A percentile compares a stretch with the other conserved stretches of the same genome.
phyloP scores from a whole-genome alignment of 2,329 filamentous ascomycete species.

The Claviceps pazoutovae region DNA sequence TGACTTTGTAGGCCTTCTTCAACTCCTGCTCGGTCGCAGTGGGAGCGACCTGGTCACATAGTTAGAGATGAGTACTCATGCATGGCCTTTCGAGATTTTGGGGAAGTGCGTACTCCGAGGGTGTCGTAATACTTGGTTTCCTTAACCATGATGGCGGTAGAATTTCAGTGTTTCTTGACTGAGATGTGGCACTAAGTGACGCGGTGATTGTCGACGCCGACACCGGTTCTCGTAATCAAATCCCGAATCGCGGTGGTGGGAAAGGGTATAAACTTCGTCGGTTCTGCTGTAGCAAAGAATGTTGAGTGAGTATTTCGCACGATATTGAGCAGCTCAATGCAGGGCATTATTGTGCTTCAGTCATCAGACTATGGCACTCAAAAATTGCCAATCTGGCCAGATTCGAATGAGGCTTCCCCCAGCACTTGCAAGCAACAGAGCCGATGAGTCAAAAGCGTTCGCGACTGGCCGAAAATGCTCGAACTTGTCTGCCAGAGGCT shows the following conservation, averaged over 20 bases:
- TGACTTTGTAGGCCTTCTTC: slow-evolving; percentile 80
- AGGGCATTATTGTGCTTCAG: neutral
- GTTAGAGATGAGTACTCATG: neutral
- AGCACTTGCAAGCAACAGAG: neutral
- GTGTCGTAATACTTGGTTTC: slow-evolving; percentile 69
- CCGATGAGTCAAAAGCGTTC: neutral
- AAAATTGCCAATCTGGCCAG: neutral
- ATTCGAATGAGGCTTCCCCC: neutral
- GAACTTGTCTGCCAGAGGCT: neutral
- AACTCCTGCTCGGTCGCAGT: slow-evolving; percentile 73
- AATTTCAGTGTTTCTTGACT: slow-evolving; percentile 4
- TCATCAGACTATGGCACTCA: neutral
- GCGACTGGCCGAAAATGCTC: neutral
- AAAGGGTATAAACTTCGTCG: neutral
- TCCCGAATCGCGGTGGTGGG: neutral
- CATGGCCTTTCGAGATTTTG: neutral
- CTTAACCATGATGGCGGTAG: slow-evolving; percentile 51
- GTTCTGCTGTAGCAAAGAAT: neutral
- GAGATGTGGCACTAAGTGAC: neutral
- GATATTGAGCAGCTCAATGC: neutral
- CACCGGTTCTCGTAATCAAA: neutral
- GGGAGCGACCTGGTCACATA: slow-evolving; percentile 49
- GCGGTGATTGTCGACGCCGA: slow-evolving; percentile 3
- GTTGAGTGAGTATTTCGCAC: neutral
- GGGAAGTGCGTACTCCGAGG: slow-evolving; percentile 50